Percentiles rank a stretch among this genome's conserved stretches.
phyloP scores from a whole-genome alignment of 805 yeast genomes.

The Lachancea meyersii region DNA sequence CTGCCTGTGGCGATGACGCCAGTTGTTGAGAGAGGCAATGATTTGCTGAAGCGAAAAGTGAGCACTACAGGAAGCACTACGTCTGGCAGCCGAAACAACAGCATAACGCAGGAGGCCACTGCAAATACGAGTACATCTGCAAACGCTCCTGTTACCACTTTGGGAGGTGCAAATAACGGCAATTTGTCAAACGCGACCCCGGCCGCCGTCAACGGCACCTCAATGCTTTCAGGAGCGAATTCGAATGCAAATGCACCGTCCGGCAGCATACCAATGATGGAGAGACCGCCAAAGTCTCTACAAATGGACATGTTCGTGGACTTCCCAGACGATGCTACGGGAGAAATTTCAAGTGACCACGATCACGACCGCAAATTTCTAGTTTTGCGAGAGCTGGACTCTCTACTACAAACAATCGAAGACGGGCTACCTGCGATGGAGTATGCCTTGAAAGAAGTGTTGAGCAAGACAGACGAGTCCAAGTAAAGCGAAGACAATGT shows the following conservation, averaged over 20 bases:
- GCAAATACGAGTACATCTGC: neutral
- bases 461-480: slow-evolving; percentile 2
- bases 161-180: neutral
- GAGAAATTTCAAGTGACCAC: slow-evolving; percentile 4
- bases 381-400: slow-evolving; percentile 27
- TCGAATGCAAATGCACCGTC: neutral
- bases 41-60: slow-evolving; percentile 9
- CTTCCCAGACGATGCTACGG: slow-evolving; percentile 13
- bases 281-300: slow-evolving; percentile 25
- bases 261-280: slow-evolving; percentile 14
- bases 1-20: slow-evolving; percentile 74
- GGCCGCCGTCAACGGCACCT: neutral
- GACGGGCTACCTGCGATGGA: slow-evolving; percentile 29
- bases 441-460: slow-evolving; percentile 20
- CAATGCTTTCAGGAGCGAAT: neutral
- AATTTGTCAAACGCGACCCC: neutral
- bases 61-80: slow-evolving; percentile 9
- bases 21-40: slow-evolving; percentile 50
- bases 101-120: slow-evolving; percentile 7
- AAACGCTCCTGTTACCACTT: neutral
- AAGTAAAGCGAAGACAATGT: too few species aligned
- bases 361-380: slow-evolving; percentile 26
- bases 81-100: slow-evolving; percentile 5
- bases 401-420: slow-evolving; percentile 26
- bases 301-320: slow-evolving; percentile 28